phyloP scores from a whole-genome alignment of 257 asterid species.

The Anisodus acutangulus region DNA sequence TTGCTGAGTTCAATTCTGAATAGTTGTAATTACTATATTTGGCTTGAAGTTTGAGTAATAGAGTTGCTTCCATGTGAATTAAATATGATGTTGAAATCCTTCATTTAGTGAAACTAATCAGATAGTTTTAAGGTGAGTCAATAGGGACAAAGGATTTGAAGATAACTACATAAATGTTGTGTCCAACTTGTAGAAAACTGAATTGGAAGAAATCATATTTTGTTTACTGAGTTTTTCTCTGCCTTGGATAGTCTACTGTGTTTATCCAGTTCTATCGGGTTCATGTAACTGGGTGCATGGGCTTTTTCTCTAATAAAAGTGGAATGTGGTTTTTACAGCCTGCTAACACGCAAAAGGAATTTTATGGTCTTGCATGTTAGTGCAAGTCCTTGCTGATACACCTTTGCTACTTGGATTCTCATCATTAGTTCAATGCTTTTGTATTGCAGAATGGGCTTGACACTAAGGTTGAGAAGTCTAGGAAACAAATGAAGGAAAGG shows the following conservation, averaged over 20 bases:
- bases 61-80: not conserved
- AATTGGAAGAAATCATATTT: not conserved
- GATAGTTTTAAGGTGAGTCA: not conserved
- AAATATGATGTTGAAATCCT: constrained; percentile 21
- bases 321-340: not conserved
- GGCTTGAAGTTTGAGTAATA: not conserved
- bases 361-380: not conserved
- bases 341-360: not conserved
- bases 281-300: not conserved
- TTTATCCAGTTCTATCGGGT: not conserved
- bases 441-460: constrained; percentile 33
- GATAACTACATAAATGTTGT: not conserved
- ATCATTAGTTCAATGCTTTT: not conserved
- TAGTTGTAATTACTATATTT: not conserved
- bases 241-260: not conserved
- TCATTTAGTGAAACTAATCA: not conserved
- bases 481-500: constrained; percentile 34
- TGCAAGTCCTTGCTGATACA: not conserved
- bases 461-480: constrained; percentile 32
- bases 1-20: constrained; percentile 7
- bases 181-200: not conserved
- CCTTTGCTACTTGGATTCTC: not conserved
- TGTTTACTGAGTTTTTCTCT: not conserved
- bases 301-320: not conserved
- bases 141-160: not conserved